Conservation (phyloP, 306 rosid genomes). For the Crotalaria pallida region DNA sequence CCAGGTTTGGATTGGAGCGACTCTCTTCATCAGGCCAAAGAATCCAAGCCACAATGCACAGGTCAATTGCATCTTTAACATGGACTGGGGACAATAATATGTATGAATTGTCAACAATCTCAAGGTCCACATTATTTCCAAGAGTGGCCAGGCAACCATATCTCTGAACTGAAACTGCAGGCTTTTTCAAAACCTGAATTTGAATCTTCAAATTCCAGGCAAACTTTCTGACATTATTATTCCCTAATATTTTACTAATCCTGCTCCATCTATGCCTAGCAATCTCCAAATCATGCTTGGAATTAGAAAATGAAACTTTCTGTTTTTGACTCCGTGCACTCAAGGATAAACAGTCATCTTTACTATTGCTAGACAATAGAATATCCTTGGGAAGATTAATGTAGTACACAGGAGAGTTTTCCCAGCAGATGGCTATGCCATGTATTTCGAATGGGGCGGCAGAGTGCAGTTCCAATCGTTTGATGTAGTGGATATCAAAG, state of each 20-base stretch:
- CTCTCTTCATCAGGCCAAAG: constrained; percentile 99
- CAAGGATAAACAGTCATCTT: constrained; percentile 29
- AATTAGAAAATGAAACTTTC: constrained; percentile 40
- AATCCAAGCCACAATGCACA: constrained; percentile 79
- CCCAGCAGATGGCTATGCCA: constrained; percentile 94
- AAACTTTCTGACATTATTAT: constrained; percentile 55
- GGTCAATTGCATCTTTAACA: constrained; percentile 62
- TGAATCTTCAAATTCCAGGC: constrained; percentile 90
- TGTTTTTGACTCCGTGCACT: constrained; percentile 36
- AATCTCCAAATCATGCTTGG: constrained; percentile 42
- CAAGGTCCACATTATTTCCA: constrained; percentile 43
- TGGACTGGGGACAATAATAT: constrained; percentile 51
- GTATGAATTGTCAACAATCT: constrained; percentile 57
- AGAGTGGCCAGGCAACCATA: constrained; percentile 48
- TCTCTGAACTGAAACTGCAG: constrained; percentile 71
- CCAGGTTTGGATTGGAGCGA: constrained; percentile 78
- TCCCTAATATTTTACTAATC: constrained; percentile 61
- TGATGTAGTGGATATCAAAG: constrained; percentile 77
- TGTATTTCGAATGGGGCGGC: constrained; percentile 66
- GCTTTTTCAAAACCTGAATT: constrained; percentile 72
- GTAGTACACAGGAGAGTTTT: constrained; percentile 77
- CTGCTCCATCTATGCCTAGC: constrained; percentile 64
- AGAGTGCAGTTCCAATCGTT: constrained; percentile 60
- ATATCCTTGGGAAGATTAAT: constrained; percentile 84
- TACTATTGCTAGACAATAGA: constrained; percentile 43